Evolutionary conservation across 352 stramenopile genomes (phyloP).

Genomic region (Globisporangium radiosum): DNA sequence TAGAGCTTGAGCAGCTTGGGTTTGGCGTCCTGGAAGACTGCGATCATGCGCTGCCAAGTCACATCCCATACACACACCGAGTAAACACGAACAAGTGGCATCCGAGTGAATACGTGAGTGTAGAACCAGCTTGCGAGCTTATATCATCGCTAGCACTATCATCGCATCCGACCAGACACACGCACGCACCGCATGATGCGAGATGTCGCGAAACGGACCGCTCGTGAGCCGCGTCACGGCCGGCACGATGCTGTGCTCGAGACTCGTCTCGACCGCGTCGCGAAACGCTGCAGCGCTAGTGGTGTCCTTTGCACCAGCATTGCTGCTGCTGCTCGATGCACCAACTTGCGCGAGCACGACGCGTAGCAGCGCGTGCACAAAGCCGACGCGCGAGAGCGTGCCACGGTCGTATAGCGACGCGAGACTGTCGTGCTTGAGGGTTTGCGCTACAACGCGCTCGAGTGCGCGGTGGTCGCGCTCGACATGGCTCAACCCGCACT

Average conservation of each 20-base stretch:
- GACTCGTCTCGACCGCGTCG: slow-evolving; percentile 34
- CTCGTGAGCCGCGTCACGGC: slow-evolving; percentile 51
- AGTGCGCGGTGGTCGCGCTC: slow-evolving; percentile 22
- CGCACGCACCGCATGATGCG: slow-evolving; percentile 57
- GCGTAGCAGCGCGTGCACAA: slow-evolving; percentile 57
- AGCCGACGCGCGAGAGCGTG: slow-evolving; percentile 58
- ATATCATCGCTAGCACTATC: background rate
- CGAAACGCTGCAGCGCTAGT: slow-evolving; percentile 2
- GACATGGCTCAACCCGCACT: slow-evolving; percentile 47
- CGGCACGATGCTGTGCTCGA: slow-evolving; percentile 40
- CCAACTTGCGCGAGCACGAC: slow-evolving; percentile 18
- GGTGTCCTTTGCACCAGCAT: slow-evolving; percentile 16
- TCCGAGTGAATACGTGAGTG: background rate
- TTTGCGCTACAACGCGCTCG: slow-evolving; percentile 36
- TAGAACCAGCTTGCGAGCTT: background rate
- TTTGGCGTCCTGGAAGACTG: slow-evolving; percentile 63
- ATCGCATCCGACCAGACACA: background rate
- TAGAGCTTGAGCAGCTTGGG: slow-evolving; percentile 72
- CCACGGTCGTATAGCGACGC: slow-evolving; percentile 43
- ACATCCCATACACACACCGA: too few relatives aligned
- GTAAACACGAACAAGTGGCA: background rate
- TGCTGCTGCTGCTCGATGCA: slow-evolving; percentile 10
- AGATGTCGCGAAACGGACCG: slow-evolving; percentile 67
- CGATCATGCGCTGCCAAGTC: slow-evolving; percentile 45
- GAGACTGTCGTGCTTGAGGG: slow-evolving; percentile 29